phyloP scores from a whole-genome alignment of 371 early-diverging fungal species.

The Gilbertella persicaria region DNA sequence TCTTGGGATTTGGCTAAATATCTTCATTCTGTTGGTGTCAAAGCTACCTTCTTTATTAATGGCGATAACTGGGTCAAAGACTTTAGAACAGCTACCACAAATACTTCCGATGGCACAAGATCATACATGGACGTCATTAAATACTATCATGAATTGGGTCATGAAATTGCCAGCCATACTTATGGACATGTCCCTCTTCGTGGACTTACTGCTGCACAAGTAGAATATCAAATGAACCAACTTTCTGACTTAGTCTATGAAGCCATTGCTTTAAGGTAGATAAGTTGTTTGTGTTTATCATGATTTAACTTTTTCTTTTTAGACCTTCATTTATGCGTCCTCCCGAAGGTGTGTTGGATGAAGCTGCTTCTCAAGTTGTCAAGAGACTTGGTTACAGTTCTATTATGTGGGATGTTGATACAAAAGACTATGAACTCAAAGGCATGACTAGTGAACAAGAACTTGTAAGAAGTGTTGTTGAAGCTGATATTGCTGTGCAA shows the following conservation, averaged over 20 bases:
- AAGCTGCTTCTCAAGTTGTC: slow-evolving; percentile 30
- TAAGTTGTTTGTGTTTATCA: neutral
- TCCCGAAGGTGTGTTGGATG: slow-evolving; percentile 48
- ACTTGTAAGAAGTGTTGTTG: slow-evolving; percentile 10
- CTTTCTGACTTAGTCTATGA: slow-evolving; percentile 20
- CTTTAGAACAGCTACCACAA: neutral
- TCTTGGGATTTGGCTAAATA: slow-evolving; percentile 21
- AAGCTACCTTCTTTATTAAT: slow-evolving; percentile 68
- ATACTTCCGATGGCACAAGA: slow-evolving; percentile 16
- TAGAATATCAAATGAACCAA: slow-evolving; percentile 19
- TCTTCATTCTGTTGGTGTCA: slow-evolving; percentile 13
- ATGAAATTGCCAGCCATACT: slow-evolving; percentile 33
- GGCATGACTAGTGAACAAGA: slow-evolving; percentile 16
- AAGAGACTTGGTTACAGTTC: slow-evolving; percentile 45
- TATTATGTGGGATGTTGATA: slow-evolving; percentile 57
- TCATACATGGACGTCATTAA: slow-evolving; percentile 20
- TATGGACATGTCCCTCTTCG: slow-evolving; percentile 14
- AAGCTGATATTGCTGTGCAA: slow-evolving; percentile 1
- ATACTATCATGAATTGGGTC: slow-evolving; percentile 17
- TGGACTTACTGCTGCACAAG: slow-evolving; percentile 6
- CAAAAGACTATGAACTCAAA: slow-evolving; percentile 43
- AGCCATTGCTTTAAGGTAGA: slow-evolving; percentile 19
- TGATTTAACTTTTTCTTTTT: neutral
- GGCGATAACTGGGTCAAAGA: slow-evolving; percentile 38
- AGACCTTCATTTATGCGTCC: slow-evolving; percentile 44